Conservation (phyloP, 768 basidiomycete species). For the Harrya chromipes region DNA sequence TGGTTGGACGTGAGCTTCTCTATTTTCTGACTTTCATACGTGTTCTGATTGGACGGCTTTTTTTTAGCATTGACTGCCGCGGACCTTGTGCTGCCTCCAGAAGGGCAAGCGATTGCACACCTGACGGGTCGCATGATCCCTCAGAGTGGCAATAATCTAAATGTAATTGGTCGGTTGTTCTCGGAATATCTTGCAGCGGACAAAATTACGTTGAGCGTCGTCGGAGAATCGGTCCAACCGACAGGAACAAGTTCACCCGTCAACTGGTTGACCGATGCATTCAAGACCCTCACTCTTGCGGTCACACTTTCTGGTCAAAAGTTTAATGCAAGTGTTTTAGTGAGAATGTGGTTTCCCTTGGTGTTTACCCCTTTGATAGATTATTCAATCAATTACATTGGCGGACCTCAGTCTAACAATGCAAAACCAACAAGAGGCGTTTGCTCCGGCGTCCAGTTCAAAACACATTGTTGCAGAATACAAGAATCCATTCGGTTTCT, state of each 20-base stretch:
- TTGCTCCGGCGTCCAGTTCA: slow-evolving; percentile 59
- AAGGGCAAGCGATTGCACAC: slow-evolving; percentile 46
- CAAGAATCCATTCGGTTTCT: slow-evolving; percentile 76
- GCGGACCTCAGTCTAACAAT: slow-evolving; percentile 56
- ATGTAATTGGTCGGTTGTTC: slow-evolving; percentile 59
- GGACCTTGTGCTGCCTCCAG: slow-evolving; percentile 49
- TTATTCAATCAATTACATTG: slow-evolving; percentile 63
- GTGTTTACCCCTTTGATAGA: slow-evolving; percentile 27
- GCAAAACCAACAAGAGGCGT: slow-evolving; percentile 49
- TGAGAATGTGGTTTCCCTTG: neutral
- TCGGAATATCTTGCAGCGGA: slow-evolving; percentile 60
- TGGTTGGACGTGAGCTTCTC: slow-evolving; percentile 56
- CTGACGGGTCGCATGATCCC: slow-evolving; percentile 64
- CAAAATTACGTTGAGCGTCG: slow-evolving; percentile 58
- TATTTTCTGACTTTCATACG: neutral
- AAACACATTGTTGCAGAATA: slow-evolving; percentile 53
- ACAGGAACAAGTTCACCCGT: slow-evolving; percentile 49
- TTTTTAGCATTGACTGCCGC: slow-evolving; percentile 49
- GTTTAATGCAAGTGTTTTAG: slow-evolving; percentile 38
- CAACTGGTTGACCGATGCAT: slow-evolving; percentile 65
- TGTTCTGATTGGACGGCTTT: neutral
- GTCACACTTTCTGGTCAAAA: slow-evolving; percentile 63
- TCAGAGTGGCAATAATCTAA: slow-evolving; percentile 52
- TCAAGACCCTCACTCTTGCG: slow-evolving; percentile 58
- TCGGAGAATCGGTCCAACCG: slow-evolving; percentile 60